A percentile compares a stretch with the other conserved stretches of the same genome.
Conservation (phyloP, 768 basidiomycete species). For the Tubosaeta brunneosetosa region DNA sequence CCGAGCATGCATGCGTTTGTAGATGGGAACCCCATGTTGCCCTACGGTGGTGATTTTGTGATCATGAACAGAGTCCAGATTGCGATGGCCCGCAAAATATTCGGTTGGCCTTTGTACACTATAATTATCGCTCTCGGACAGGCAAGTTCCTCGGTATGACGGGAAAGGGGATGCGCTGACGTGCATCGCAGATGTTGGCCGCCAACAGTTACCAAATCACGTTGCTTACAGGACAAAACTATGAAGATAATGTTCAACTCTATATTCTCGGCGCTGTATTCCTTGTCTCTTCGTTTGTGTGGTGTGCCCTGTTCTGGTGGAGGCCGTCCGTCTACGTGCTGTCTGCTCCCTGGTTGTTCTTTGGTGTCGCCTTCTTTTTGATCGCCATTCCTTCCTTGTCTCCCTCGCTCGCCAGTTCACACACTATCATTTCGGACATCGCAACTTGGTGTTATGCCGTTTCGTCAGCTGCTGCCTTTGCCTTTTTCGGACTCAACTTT, state of each 20-base stretch:
- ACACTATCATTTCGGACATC: constrained; percentile 62
- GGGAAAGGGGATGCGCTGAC: constrained; percentile 1
- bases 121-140: constrained; percentile 85
- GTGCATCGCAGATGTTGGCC: constrained; percentile 59
- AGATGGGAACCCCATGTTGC: constrained; percentile 40
- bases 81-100: constrained; percentile 71
- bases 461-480: constrained; percentile 89
- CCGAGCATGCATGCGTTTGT: constrained; percentile 51
- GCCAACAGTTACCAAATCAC: constrained; percentile 96
- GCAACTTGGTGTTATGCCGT: constrained; percentile 92
- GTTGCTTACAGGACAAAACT: constrained; percentile 80
- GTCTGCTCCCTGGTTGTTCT: constrained; percentile 87
- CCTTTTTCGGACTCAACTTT: constrained; percentile 94
- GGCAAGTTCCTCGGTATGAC: constrained; percentile 32
- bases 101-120: constrained; percentile 88
- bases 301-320: constrained; percentile 86
- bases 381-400: constrained; percentile 83
- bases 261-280: constrained; percentile 92
- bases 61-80: constrained; percentile 86
- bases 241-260: constrained; percentile 72
- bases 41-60: constrained; percentile 55
- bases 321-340: constrained; percentile 87
- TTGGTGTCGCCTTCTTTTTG: constrained; percentile 84
- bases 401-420: constrained; percentile 51
- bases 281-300: constrained; percentile 76